phyloP scores from a whole-genome alignment of 2,329 filamentous ascomycete genomes.

The Ophiostoma quercus region DNA sequence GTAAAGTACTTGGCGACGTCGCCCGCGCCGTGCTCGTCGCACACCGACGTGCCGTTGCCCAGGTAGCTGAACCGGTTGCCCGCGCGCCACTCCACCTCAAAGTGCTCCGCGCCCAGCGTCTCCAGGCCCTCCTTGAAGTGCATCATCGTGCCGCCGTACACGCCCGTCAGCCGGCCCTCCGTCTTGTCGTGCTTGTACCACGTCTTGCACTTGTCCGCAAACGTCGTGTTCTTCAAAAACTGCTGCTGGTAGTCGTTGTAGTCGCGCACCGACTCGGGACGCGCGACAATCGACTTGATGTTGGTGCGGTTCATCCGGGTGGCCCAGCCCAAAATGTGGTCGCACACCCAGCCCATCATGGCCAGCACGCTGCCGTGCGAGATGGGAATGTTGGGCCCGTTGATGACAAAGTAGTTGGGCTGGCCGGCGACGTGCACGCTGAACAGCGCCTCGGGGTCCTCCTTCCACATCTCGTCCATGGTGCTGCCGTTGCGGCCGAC shows the following conservation, averaged over 20 bases:
- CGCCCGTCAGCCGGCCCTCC: conserved; percentile 29
- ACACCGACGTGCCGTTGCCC: conserved; percentile 18
- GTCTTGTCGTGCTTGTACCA: conserved; percentile 31
- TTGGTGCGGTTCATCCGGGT: conserved; percentile 30
- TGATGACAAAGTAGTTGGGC: conserved; percentile 24
- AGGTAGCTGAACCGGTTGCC: conserved; percentile 22
- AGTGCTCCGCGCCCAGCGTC: conserved; percentile 35
- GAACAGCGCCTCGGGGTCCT: conserved; percentile 15
- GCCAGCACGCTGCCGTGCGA: conserved; percentile 19
- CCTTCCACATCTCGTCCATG: conserved; percentile 24
- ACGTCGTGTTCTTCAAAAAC: conserved; percentile 34
- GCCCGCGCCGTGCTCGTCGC: neutral
- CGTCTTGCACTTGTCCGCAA: conserved; percentile 30
- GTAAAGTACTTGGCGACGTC: neutral
- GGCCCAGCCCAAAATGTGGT: conserved; percentile 20
- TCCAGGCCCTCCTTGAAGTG: conserved; percentile 30
- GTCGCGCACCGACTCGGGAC: conserved; percentile 2
- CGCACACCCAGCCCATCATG: conserved; percentile 17
- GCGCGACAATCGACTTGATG: conserved; percentile 28
- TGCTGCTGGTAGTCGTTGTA: conserved; percentile 29
- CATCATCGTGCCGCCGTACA: conserved; percentile 27
- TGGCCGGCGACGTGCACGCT: conserved; percentile 13
- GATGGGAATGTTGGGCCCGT: conserved; percentile 21
- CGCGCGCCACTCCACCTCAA: conserved; percentile 25
- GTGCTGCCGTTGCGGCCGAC: conserved; percentile 16